Evolutionary conservation across 306 rosid species (phyloP).

Genomic region (Quercus bicolor): DNA sequence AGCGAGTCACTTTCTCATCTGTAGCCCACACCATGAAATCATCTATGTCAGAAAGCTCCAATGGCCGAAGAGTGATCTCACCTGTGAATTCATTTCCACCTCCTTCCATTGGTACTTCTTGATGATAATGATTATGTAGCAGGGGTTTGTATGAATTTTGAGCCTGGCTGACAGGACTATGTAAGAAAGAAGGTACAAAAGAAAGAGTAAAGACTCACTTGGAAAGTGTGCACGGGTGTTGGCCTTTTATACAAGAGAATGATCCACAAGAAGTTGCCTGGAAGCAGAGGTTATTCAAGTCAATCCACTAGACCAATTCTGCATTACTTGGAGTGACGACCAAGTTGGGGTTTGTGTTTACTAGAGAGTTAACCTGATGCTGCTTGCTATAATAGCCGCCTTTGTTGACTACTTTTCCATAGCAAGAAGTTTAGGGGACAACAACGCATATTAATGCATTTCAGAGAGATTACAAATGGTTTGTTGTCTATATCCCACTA

Average conservation of each 20-base stretch:
- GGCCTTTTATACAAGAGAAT: background rate
- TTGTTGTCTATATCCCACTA: no score
- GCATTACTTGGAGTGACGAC: constrained; percentile 18
- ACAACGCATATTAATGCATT: no score
- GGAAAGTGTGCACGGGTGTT: background rate
- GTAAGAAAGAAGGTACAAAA: background rate
- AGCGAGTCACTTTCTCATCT: constrained; percentile 48
- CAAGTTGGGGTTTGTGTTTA: background rate
- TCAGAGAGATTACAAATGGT: no score
- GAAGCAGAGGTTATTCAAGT: background rate
- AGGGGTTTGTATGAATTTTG: background rate
- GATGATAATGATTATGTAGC: background rate
- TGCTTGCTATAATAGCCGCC: background rate
- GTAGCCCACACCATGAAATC: constrained; percentile 59
- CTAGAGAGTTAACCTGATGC: background rate
- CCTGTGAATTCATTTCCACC: background rate
- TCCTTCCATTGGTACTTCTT: constrained; percentile 3
- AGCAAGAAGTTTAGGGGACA: no score
- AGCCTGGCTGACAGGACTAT: background rate
- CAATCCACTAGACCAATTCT: background rate
- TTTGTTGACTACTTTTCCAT: background rate
- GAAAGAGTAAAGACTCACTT: no score
- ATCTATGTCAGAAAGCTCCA: constrained; percentile 52
- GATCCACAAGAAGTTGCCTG: background rate
- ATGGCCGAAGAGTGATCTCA: constrained; percentile 44